Conservation (phyloP, 306 rosid genomes). For the Prunus fruticosa region DNA sequence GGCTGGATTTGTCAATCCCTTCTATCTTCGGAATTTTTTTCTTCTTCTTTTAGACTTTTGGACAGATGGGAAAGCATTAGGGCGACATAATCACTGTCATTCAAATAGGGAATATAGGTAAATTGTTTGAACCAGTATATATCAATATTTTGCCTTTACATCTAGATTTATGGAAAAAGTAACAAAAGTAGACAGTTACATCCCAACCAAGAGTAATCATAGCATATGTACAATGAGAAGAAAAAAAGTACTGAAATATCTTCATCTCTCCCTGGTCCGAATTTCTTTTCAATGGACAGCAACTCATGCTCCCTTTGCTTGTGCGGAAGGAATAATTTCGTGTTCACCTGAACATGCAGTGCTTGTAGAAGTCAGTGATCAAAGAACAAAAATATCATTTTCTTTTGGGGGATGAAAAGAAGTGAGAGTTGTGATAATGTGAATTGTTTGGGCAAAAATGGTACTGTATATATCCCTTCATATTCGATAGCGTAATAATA, state of each 20-base stretch:
- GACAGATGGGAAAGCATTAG: constrained; percentile 3
- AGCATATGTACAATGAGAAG: not conserved
- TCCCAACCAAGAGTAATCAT: not conserved
- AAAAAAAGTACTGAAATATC: not conserved
- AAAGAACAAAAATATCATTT: not conserved
- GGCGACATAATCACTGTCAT: not conserved
- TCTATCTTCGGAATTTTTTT: not conserved
- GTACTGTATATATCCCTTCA: not conserved
- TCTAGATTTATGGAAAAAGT: not conserved
- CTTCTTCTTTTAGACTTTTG: not conserved
- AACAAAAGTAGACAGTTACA: not conserved
- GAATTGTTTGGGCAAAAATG: not conserved
- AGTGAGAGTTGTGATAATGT: too few relatives aligned
- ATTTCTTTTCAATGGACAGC: constrained; percentile 8
- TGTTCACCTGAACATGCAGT: constrained; percentile 8
- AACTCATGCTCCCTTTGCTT: not conserved
- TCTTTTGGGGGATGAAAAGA: not conserved
- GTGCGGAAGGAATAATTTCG: constrained; percentile 14
- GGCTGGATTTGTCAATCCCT: not conserved
- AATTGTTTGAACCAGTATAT: not conserved
- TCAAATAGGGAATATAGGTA: not conserved
- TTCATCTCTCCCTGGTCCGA: constrained; percentile 10
- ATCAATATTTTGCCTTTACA: not conserved
- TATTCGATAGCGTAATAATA: not conserved
- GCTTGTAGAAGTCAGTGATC: not conserved